Evolutionary conservation across 2,329 filamentous ascomycete genomes (phyloP), one percentile per base, ranked within the genome.

Genomic region (Cadophora sp.): DNA sequence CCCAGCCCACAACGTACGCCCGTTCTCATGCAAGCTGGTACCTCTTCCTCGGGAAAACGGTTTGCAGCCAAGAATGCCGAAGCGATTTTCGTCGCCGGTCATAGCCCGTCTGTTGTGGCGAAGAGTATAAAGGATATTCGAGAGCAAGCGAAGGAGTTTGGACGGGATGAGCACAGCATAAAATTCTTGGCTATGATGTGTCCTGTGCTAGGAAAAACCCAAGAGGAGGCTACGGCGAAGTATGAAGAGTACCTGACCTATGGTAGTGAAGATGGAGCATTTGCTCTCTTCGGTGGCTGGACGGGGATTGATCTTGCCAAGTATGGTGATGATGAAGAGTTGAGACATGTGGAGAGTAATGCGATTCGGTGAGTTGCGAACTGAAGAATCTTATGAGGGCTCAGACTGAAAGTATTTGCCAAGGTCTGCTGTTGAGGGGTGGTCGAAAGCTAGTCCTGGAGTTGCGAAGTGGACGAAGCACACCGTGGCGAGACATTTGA

Each of bases 241-340:
- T 86, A 91, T 73, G 90, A 88, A 0, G 85, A 83, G 24, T 48
- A 48, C 12, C 19, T 48, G 11, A 62, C 40, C 7, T 62, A 62
- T 50, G 59, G 48, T 1, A 62, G 60, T 37, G 60, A 62, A 14
- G 0, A 76, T 92, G 68, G 88, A 89, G 1, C 78, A 92, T 29
- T 92, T 92, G 86, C 90, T 73, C 79, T 90, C 22, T 92, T 92
- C 72, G 89, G 89, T 26, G 90, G 90, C 0, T 92, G 90, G 89
- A 92, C 90, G 0, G 91, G 88, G 0, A 88, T 90, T 34, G 86
- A 91, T 74, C 79, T 90, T 37, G 80, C 82, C 4, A 78, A 83
- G 50, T 90, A 89, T 71, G 84, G 80, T 0, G 87, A 90, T 37
- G 87, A 90, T 55, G 84, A 90, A 73, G 88, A 90, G 75, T 76